These are phyloP conservation scores for Endocalyx cinctus DNA, from an alignment of 2,329 filamentous ascomycete genomes.

Conservation along the genomic window DNA sequence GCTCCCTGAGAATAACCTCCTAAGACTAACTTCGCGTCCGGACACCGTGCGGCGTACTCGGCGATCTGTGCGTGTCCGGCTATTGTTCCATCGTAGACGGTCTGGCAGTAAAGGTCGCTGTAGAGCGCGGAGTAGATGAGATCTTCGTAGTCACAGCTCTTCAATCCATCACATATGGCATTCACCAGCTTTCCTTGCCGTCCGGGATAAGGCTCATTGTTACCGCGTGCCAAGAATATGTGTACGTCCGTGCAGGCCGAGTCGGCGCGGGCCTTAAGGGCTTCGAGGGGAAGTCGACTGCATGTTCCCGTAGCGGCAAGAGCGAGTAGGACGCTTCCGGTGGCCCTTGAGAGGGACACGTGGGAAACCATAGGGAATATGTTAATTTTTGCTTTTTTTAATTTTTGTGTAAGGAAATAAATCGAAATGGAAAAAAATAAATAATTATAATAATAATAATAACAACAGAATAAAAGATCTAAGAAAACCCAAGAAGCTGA, in stretches of 20 bases:
- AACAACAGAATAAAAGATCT: no score
- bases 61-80: constrained; percentile 34
- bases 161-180: constrained; percentile 24
- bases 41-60: constrained; percentile 34
- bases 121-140: constrained; percentile 10
- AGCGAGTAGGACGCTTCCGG: no score
- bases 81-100: constrained; percentile 30
- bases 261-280: background rate
- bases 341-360: no score
- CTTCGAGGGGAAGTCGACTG: no score
- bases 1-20: constrained; percentile 38
- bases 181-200: constrained; percentile 26
- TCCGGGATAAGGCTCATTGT: constrained; percentile 31
- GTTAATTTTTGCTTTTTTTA: no score
- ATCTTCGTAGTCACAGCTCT: constrained; percentile 24
- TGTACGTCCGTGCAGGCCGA: constrained; percentile 15
- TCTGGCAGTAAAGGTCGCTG: constrained; percentile 17
- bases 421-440: no score
- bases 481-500: no score
- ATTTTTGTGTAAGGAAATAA: no score
- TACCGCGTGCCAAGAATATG: constrained; percentile 23
- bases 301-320: no score
- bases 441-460: no score
- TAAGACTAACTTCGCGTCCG: constrained; percentile 34
- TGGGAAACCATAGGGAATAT: no score